Evolutionary conservation across 139 green algal species (phyloP), one percentile per base, ranked within the genome.

Genomic region (Tetradesmus obliquus): DNA sequence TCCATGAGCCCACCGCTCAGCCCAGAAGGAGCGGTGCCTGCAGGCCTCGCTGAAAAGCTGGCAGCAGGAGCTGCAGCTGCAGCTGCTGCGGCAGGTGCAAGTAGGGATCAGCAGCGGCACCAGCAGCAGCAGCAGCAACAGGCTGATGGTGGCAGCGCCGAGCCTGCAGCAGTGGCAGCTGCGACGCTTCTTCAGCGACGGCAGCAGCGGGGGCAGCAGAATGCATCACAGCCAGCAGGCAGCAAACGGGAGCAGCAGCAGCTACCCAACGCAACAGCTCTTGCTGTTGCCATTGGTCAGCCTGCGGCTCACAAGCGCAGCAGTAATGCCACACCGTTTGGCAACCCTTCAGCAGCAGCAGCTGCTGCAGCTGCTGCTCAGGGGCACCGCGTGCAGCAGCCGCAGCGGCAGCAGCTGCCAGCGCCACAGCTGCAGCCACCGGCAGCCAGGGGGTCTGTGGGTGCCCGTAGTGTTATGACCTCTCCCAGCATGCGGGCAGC

Each of bases 131-230:
- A 20, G 74, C 74, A 82, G 79, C 74, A 24, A 82, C 74, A 85
- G 79, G 17, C 17, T 4, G 32, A 1, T 60, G 45, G 45, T 71
- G 10, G 74, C 74, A 82, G 74, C 22, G 81, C 10, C 5, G 45
- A n/a, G 81, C 55, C 55, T 87, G 55, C 82, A 74, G 82, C 82
- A 87, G 82, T 17, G 32, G 81, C 81, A 62, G 81, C 55, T 32
- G 62, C 60, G 2, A n/a, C 6, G 13, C 55, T 55, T 19, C 62
- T 74, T 9, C 60, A 74, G 82, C 17, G 15, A 10, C 60, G 54
- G 82, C 82, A 87, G 82, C 55, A 51, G 20, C 32, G 57, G 24
- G 32, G 15, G 3, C 79, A 84, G 79, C n/a, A 84, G 53, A 76
- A 51, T 32, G 81, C 51, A 86, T 15, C 81, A 66, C 15, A 54